Base-by-base conservation (phyloP, 441 rosid species). In the Jatropha podagrica region DNA sequence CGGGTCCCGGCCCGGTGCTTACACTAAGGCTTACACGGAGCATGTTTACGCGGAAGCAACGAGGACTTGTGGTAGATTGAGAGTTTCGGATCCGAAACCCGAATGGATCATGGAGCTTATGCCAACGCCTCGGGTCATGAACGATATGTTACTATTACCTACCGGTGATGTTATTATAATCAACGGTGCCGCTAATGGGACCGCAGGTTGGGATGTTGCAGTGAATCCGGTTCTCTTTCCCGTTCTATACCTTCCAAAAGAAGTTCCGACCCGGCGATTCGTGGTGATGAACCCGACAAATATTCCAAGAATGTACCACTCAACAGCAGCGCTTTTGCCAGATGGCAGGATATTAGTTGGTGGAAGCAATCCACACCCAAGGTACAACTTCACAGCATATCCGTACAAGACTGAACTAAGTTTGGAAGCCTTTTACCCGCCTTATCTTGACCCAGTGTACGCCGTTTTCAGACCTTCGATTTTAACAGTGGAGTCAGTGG, bases 301-400 rank as follows among this genome's bases (percentile, higher is more conserved):
- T 3, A 83, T 77, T 46, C 85, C 97, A 10, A 82, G 97, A 37
- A 87, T 95, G 96, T 95, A 95, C 80, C 97, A 95, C 68, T 90
- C 98, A 0, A 73, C 93, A 0, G 93, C 95, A 5, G 82, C 81
- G 49, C 85, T 95, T 46, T 79, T 92, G 72, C 85, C 91, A 60
- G 97, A 92, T 64, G 97, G 96, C 37, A 86, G 97, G 75, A 80
- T 95, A n/a, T 74, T 95, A 37, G 90, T 95, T 66, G 97, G 93
- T 5, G 98, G 98, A 15, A 91, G 98, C 81, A 95, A 95, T 76
- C 99, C 97, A 15, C 89, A 95, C 81, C 74, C 69, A 23, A 81
- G 52, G 54, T 91, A 95, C 83, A 83, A 86, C 73, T 91, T 90
- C 87, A 90, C 86, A 9, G 89, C 85, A 37, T 32, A 65, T 12